Evolutionary conservation across 805 yeast species (phyloP), one percentile per base, ranked within the genome.

Genomic region (Lipomyces lipofer): DNA sequence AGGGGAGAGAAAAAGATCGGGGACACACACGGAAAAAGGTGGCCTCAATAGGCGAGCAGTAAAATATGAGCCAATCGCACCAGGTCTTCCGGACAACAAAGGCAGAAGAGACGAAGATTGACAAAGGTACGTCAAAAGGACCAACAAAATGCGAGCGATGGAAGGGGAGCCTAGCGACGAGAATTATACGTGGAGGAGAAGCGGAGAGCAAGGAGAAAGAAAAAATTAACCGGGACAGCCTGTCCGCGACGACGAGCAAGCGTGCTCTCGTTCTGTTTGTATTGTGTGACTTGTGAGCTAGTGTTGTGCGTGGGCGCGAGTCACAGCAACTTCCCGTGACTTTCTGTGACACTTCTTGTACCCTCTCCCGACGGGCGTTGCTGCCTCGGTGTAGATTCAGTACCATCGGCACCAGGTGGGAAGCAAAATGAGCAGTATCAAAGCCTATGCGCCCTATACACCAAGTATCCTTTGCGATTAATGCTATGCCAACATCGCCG

Each of bases 161-260:
- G 38, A 43, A 43, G 51, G 24, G 42, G 46, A 44, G 46, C 25
- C 17, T 45, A 33, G 45, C 39, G 25, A 35, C 46, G 24, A 30
- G 33, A 32, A 27, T 19, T 25, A 29, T 12, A n/a, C 19, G 47
- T 22, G 46, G 57, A 49, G 15, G 43, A 27, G 33, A 28, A 30
- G 30, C 30, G 36, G 55, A 39, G 40, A 35, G 33, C 44, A 43
- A 25, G 48, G 21, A 46, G 43, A 53, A 47, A 54, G 46, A 54
- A 57, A 56, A 54, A 56, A 59, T 39, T 53, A 44, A 29, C 44
- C 44, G 45, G 44, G 19, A 47, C 30, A 28, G 21, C 25, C 17
- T 33, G 44, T 29, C 19, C 17, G 17, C 33, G 42, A 13, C 35
- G 13, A 22, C 21, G 40, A 30, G 50, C 33, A 13, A 25, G 35